A percentile compares a stretch with the other conserved stretches of the same genome.
These are phyloP conservation scores for Trametes meyenii DNA, from an alignment of 768 basidiomycete species.

Conservation along the genomic window DNA sequence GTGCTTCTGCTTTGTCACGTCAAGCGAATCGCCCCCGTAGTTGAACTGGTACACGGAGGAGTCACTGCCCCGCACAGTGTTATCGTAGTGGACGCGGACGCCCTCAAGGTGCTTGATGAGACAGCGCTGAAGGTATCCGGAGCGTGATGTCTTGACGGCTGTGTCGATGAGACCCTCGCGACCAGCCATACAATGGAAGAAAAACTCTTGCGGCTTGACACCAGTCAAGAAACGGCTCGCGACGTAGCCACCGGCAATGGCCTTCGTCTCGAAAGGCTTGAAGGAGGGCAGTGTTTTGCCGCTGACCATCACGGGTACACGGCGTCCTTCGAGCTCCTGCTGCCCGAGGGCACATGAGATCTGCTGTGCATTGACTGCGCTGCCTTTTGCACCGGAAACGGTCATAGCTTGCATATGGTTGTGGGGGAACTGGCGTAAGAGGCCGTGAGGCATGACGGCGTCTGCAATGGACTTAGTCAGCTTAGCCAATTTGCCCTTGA, in stretches of 20 bases:
- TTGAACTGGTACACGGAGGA: conserved; percentile 92
- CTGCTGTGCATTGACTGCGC: conserved; percentile 94
- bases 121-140: conserved; percentile 97
- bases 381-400: conserved; percentile 96
- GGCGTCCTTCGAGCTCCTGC: conserved; percentile 97
- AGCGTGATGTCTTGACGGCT: conserved; percentile 97
- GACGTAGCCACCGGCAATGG: conserved; percentile 97
- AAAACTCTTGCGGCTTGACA: conserved; percentile 97
- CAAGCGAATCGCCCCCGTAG: conserved; percentile 95
- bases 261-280: conserved; percentile 96
- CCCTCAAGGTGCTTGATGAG: conserved; percentile 99
- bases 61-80: conserved; percentile 96
- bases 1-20: conserved; percentile 97
- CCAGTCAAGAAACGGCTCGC: conserved; percentile 99
- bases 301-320: conserved; percentile 98
- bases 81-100: conserved; percentile 94
- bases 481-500: conserved; percentile 82
- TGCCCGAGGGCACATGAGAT: conserved; percentile 98
- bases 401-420: conserved; percentile 99
- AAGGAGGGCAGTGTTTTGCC: conserved; percentile 98
- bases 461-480: conserved; percentile 92
- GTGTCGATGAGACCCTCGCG: conserved; percentile 99
- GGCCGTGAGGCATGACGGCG: conserved; percentile 79
- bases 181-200: conserved; percentile 99
- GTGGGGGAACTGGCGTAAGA: conserved; percentile 92